A percentile compares a stretch with the other conserved stretches of the same genome.
phyloP scores from a whole-genome alignment of 345 rosid genomes.

The Gossypium ekmanianum region DNA sequence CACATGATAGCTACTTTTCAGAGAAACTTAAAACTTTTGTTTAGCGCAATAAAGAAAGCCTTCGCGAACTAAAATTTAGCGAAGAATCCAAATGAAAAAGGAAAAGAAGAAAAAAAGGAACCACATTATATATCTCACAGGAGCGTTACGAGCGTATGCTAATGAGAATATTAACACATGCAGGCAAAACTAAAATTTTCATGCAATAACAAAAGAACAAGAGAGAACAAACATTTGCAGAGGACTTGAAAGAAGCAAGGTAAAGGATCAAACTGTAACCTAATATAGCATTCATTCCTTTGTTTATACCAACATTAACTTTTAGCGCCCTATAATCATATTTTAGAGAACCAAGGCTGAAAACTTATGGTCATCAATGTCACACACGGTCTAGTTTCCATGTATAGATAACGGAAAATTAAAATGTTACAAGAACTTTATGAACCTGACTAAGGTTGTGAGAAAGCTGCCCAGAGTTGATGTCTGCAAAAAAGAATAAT shows the following conservation, averaged over 20 bases:
- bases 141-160: too few species aligned
- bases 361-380: too few species aligned
- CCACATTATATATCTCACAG: too few species aligned
- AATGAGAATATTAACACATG: neutral
- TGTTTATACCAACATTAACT: neutral
- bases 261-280: neutral
- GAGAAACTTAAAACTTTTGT: neutral
- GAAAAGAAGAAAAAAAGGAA: too few species aligned
- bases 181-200: neutral
- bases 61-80: too few species aligned
- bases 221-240: neutral
- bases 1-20: slow-evolving; percentile 23
- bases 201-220: neutral
- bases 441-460: slow-evolving; percentile 53
- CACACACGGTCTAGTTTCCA: neutral
- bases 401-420: neutral
- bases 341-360: too few species aligned
- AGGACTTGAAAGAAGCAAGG: neutral
- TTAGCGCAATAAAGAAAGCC: too few species aligned
- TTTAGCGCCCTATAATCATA: neutral
- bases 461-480: slow-evolving; percentile 30
- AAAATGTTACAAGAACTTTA: neutral
- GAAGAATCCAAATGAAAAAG: too few species aligned
- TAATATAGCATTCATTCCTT: neutral
- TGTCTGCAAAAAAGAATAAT: slow-evolving; percentile 40